Evolutionary conservation across 495 filamentous ascomycete species (phyloP).

Genomic region (Neurospora sp.): DNA sequence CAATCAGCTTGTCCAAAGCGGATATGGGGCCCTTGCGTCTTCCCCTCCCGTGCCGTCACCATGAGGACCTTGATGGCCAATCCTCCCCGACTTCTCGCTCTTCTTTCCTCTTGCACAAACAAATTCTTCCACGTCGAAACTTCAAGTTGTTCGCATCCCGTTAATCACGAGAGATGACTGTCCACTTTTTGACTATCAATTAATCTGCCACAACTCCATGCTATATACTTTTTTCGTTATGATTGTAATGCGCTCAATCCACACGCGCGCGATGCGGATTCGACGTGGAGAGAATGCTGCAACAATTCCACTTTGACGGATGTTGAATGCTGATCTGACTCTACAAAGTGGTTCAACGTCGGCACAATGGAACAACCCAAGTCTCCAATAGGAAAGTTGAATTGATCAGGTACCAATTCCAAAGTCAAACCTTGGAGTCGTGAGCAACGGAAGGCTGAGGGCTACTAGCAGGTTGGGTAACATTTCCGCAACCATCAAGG

Average conservation of each 20-base stretch:
- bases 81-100: not conserved
- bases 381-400: not conserved
- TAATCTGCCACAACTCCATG: not conserved
- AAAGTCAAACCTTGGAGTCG: not conserved
- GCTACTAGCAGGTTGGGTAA: not conserved
- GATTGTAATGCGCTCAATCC: not conserved
- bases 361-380: not conserved
- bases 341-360: not conserved
- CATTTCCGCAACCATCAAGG: not conserved
- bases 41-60: not conserved
- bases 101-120: not conserved
- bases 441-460: not conserved
- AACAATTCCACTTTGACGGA: not conserved
- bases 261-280: not conserved
- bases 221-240: not conserved
- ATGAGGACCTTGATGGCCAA: not conserved
- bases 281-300: not conserved
- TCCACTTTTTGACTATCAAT: not conserved
- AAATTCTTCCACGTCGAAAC: not conserved
- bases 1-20: not conserved
- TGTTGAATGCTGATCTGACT: not conserved
- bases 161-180: not conserved
- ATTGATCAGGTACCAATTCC: not conserved
- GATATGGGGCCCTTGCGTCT: not conserved
- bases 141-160: not conserved